Base-by-base conservation (phyloP, 2,329 filamentous ascomycete species). In the Aspergillus niger region DNA sequence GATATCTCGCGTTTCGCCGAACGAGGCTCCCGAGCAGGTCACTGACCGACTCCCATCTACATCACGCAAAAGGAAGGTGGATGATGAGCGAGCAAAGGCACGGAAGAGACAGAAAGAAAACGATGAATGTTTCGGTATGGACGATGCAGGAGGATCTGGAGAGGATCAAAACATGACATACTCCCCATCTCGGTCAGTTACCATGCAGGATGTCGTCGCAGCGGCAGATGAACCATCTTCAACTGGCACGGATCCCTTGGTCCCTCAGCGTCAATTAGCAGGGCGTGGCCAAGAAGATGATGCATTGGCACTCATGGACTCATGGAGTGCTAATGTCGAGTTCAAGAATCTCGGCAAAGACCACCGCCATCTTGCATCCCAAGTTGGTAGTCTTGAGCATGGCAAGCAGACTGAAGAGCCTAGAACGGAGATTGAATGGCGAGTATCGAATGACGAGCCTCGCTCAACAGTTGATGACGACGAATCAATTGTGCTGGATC, bases 21-120 rank as follows among this genome's bases (percentile, higher is more conserved):
- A 65, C 57, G 61, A 68, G 15, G 66, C 70, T 51, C 57, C 72
- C 13, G 64, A 72, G 28, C 57, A 66, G 36, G 70, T 69, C 49
- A 80, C 48, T 75, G 71, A 80, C 75, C 69, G 90, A 79, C 74
- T 85, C 28, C 83, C 84, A 22, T 78, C 82, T 24, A 78, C 76
- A 39, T 83, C 82, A n/a, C 81, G 80, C 74, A 95, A 96, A 74
- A 87, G 90, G 65, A 95, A 94, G 75, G 82, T 91, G 41, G 85
- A 90, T 41, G 80, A 87, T 48, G 87, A 89, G 39, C 84, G 91
- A 20, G 85, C 90, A 60, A 84, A 85, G 57, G 85, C 89, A 50
- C 86, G 90, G 54, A 95, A 96, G 75, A 87, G 91, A 52, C 90
- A 89, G 69, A 94, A 92, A 79, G 92, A 91, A 72, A 91, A 93